Base-by-base conservation (phyloP, 176 grass and related monocot species). In the Rhynchospora breviuscula region DNA sequence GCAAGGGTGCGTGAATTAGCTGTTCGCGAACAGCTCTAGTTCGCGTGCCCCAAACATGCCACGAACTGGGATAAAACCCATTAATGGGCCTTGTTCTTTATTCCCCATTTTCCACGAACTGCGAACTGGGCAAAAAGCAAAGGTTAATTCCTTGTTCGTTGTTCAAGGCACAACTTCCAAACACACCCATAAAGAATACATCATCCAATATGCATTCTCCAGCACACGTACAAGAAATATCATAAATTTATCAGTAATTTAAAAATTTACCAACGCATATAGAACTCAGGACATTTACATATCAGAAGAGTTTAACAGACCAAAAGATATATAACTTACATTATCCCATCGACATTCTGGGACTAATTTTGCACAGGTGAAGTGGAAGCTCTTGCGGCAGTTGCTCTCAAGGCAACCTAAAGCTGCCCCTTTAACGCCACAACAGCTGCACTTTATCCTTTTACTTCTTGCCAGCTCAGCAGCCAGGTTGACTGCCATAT, bases 341-440 rank as follows among this genome's bases (percentile, higher is more conserved):
- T 89, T 74, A 74, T 98, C 92, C 92, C 92, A 97, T 89, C 89
- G 83, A 69, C 94, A 97, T 87, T 97, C 90, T 76, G 88, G 90
- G 40, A 97, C 62, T 85, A 94, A 69, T 81, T 90, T 94, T 80
- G 92, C 95, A 88, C 95, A 98, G 49, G 89, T 98, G 86, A 91
- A 85, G 26, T 98, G 95, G 67, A 98, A 98, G 64, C 95, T 98
- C 90, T 90, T 94, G 26, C 95, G 81, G 33, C 95, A 98, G 84
- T 63, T 89, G 77, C 43, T 91, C 78, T 94, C 92, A 49, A 91
- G 92, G 84, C 95, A 98, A 79, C 95, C 95, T 79, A 98, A 93
- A 35, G 92, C 90, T 23, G 95, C 95, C n/a, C 95, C 95, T 91
- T 93, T 98, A 78, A 91, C 81, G 78, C 90, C 95, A 84, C 95